phyloP scores from a whole-genome alignment of 139 green algal species.

The Microglena sp. region DNA sequence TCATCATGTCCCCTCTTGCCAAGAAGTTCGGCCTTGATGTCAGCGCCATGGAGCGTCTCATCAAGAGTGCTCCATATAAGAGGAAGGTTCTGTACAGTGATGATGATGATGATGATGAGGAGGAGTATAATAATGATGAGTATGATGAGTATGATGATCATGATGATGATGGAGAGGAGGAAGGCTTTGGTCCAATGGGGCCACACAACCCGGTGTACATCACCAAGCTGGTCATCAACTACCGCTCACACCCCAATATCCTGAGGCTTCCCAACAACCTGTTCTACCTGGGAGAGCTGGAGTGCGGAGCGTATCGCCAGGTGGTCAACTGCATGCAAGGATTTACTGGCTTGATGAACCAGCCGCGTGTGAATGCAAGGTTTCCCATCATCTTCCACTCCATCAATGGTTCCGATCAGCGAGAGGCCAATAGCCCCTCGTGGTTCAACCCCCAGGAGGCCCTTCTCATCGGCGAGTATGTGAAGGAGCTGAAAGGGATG shows the following conservation, averaged over 20 bases:
- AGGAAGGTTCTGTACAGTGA: no score
- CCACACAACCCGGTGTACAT: conserved; percentile 19
- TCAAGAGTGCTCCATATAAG: no score
- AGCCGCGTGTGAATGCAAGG: conserved; percentile 6
- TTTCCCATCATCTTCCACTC: conserved; percentile 37
- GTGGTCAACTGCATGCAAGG: not conserved
- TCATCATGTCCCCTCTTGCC: conserved; percentile 25
- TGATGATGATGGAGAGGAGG: no score
- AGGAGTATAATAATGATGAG: no score
- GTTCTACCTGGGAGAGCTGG: conserved; percentile 61
- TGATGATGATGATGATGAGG: no score
- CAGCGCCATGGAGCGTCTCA: conserved; percentile 26
- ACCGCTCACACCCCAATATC: conserved; percentile 62
- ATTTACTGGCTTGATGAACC: not conserved
- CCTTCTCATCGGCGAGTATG: no score
- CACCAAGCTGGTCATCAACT: conserved; percentile 67
- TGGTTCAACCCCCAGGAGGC: conserved; percentile 41
- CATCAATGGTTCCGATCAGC: conserved; percentile 34
- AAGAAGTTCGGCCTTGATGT: conserved; percentile 13
- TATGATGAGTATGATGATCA: no score
- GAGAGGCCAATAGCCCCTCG: conserved; percentile 27
- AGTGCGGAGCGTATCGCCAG: not conserved
- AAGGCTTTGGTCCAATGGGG: no score
- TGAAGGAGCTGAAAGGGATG: conserved; percentile 10
- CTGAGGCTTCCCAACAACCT: conserved; percentile 55